phyloP scores from a whole-genome alignment of 2,329 filamentous ascomycete species.

The Stenocarpella maydis region DNA sequence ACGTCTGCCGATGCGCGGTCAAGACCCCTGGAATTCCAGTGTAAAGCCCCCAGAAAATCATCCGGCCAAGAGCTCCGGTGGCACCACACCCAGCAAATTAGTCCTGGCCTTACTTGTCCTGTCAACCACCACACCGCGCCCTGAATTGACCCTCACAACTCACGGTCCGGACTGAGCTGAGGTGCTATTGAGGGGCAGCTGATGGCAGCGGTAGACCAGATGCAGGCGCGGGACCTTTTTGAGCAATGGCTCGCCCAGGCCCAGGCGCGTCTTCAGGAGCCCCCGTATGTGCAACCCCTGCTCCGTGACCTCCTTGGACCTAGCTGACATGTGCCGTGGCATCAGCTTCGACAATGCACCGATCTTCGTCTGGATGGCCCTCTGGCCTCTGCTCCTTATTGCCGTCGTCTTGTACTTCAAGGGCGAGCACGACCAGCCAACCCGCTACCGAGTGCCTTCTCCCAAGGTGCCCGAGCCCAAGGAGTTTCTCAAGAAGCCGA shows the following conservation, averaged over 20 bases:
- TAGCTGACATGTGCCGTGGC: constrained; percentile 13
- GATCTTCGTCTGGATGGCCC: constrained; percentile 18
- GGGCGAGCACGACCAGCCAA: constrained; percentile 51
- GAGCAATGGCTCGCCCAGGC: constrained; percentile 32
- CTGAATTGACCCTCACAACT: constrained; percentile 8
- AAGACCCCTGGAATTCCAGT: constrained; percentile 30
- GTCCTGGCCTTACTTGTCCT: neutral
- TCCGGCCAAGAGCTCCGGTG: constrained; percentile 24
- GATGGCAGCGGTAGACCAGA: constrained; percentile 7
- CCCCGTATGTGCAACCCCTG: constrained; percentile 28
- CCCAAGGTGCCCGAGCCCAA: constrained; percentile 69
- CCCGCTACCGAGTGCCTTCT: constrained; percentile 67
- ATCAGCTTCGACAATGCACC: constrained; percentile 25
- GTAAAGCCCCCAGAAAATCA: constrained; percentile 26
- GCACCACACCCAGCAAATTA: constrained; percentile 26
- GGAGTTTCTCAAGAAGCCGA: constrained; percentile 65
- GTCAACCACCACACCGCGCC: neutral
- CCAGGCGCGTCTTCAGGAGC: constrained; percentile 27
- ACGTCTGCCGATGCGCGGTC: neutral
- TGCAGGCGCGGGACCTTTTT: constrained; percentile 26
- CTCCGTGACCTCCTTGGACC: neutral
- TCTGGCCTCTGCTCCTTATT: constrained; percentile 27
- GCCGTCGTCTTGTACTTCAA: constrained; percentile 16
- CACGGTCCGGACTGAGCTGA: neutral
- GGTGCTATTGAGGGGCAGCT: neutral